Base-by-base conservation (phyloP, 345 rosid species). In the Moricandia moricandioides region DNA sequence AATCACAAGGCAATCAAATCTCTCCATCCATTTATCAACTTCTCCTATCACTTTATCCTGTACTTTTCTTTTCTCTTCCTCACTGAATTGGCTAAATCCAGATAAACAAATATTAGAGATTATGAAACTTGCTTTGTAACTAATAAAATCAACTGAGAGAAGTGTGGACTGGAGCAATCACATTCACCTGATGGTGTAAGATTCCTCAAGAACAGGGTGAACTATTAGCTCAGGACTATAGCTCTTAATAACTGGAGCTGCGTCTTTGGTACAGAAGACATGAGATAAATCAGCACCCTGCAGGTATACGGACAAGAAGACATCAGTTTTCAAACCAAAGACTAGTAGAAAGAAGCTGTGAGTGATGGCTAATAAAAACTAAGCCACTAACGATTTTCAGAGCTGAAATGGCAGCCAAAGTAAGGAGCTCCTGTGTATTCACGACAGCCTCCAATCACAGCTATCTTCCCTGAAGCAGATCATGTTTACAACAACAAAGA, bases 391-490 rank as follows among this genome's bases (percentile, higher is more conserved):
- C 97, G 71, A 92, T 86, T 87, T 89, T 92, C 72, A 90, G 74
- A 61, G 99, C 97, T n/a, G 97, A 95, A 76, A 95, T 95, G 69
- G 99, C 96, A 8, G 97, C 93, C 93, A 58, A 95, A 90, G 85
- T 95, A 95, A 31, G 97, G 99, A 73, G 97, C 99, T 62, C 97
- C 97, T 1, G 97, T 95, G 83, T 95, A 95, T 82, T 95, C 99
- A 40, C 97, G 89, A 80, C 99, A 95, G 9, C 99, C 99, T 69
- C 99, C 99, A 49, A 92, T 80, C 61, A 95, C 91, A 79, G 97
- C 97, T 80, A 95, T 83, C 83, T 88, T 95, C 79, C 97, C 99
- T 92, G 84, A 51, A 7, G 55, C 7, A 65, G 11, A 60, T 57
- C 39, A 43, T 64, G 11, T 45, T 37, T 29, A 6, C 26, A 57